Percentiles rank a stretch among this genome's conserved stretches.
Evolutionary conservation across 164 flowering plant species (phyloP).

Genomic region (Vitis rupestris): DNA sequence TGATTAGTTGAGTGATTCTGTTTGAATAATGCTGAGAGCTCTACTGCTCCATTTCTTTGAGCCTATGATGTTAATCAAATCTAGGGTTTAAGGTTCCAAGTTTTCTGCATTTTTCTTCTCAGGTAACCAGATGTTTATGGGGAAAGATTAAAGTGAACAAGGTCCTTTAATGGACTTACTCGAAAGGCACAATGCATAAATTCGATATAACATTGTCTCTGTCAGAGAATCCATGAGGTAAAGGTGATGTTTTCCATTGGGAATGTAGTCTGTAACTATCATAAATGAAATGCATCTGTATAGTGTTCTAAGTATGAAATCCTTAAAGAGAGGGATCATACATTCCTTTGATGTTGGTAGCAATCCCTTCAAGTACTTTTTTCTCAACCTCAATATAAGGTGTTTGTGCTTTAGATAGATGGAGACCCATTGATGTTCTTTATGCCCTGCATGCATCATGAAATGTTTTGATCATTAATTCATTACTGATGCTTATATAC

Average conservation of each 20-base stretch:
- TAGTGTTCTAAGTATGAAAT: neutral
- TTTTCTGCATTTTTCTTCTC: no score
- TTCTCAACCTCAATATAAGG: conserved; percentile 15
- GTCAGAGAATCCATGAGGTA: no score
- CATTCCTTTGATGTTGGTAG: conserved; percentile 25
- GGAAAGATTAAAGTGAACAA: neutral
- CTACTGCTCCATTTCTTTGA: no score
- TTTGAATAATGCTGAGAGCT: no score
- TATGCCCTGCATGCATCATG: conserved; percentile 14
- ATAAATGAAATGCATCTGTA: no score
- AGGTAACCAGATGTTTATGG: no score
- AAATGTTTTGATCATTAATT: neutral
- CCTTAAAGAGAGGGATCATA: conserved; percentile 12
- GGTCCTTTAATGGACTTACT: neutral
- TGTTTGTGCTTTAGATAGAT: conserved; percentile 10
- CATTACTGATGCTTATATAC: neutral
- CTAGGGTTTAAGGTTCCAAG: no score
- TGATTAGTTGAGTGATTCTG: no score
- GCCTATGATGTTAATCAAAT: no score
- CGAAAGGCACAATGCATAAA: neutral
- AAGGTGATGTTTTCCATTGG: no score
- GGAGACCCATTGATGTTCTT: conserved; percentile 10
- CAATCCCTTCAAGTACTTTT: conserved; percentile 22
- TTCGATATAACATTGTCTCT: no score
- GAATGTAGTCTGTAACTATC: no score